Evolutionary conservation across 129 eudicot species (phyloP).

Genomic region (Helichrysum umbraculigerum): DNA sequence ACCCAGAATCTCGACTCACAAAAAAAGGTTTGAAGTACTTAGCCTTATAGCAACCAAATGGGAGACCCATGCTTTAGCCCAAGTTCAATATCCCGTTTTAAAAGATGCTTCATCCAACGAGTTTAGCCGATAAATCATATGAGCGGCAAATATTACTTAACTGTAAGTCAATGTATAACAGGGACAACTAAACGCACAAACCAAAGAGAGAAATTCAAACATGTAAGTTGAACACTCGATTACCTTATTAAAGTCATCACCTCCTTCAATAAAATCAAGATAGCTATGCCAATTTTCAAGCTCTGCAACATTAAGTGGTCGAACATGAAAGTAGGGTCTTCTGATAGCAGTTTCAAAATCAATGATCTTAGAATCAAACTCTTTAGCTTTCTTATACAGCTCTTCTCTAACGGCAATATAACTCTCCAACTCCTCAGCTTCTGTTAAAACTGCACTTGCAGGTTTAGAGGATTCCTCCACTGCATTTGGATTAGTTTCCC

Average conservation of each 20-base stretch:
- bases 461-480: constrained; percentile 58
- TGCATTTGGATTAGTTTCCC: constrained; percentile 63
- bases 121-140: constrained; percentile 94
- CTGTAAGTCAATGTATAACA: constrained; percentile 96
- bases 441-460: constrained; percentile 74
- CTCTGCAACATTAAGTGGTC: constrained; percentile 87
- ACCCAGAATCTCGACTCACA: constrained; percentile 99
- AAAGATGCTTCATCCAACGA: constrained; percentile 93
- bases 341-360: constrained; percentile 96
- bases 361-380: constrained; percentile 84
- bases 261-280: constrained; percentile 92
- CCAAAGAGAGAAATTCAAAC: constrained; percentile 35
- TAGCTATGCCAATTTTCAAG: constrained; percentile 98
- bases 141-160: constrained; percentile 97
- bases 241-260: constrained; percentile 93
- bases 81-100: constrained; percentile 87
- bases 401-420: constrained; percentile 94
- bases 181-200: constrained; percentile 85
- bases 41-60: constrained; percentile 96
- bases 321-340: constrained; percentile 97
- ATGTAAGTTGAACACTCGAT: constrained; percentile 28
- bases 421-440: constrained; percentile 94
- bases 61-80: constrained; percentile 93
- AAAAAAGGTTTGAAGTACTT: constrained; percentile 96
- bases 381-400: constrained; percentile 89